Percentiles rank a stretch among this genome's conserved stretches.
Conservation (phyloP, 108 stramenopile species). For the Stephanodiscus minutulus region DNA sequence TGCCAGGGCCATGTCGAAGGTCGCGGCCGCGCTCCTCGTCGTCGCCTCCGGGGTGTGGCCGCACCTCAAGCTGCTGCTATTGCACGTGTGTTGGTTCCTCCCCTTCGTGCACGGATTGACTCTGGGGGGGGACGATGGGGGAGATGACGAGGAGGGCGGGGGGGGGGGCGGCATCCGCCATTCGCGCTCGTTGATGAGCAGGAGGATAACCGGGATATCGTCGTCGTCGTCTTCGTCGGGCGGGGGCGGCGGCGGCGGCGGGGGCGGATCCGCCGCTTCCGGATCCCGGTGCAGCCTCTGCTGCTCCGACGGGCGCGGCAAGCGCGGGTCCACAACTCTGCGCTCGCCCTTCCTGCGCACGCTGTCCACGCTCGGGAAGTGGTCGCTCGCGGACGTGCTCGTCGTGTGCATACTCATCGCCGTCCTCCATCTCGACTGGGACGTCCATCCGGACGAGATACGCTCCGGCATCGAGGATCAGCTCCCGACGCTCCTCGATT, state of each 20-base stretch:
- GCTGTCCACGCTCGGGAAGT: slow-evolving; percentile 78
- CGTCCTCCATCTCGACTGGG: slow-evolving; percentile 79
- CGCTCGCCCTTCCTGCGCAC: slow-evolving; percentile 63
- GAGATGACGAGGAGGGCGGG: neutral
- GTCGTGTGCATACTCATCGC: slow-evolving; percentile 89
- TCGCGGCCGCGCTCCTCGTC: slow-evolving; percentile 68
- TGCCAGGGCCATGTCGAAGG: slow-evolving; percentile 46
- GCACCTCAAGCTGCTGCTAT: slow-evolving; percentile 70
- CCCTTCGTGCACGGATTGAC: slow-evolving; percentile 22
- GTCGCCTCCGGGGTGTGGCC: slow-evolving; percentile 85
- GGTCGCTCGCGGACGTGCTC: slow-evolving; percentile 82
- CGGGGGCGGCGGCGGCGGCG: neutral
- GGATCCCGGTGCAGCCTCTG: slow-evolving; percentile 9
- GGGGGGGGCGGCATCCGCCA: neutral
- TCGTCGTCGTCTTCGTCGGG: neutral
- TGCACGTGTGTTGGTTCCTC: slow-evolving; percentile 69
- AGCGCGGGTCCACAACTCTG: slow-evolving; percentile 16
- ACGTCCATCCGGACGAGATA: slow-evolving; percentile 66
- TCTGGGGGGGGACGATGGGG: neutral
- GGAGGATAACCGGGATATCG: neutral
- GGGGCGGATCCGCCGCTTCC: neutral
- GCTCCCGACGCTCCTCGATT: slow-evolving; percentile 54
- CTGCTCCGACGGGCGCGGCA: slow-evolving; percentile 28
- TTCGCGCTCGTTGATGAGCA: neutral
- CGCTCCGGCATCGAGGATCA: slow-evolving; percentile 58